Evolutionary conservation across 306 rosid genomes (phyloP), one percentile per base, ranked within the genome.

Genomic region (Pyrus pyrifolia): DNA sequence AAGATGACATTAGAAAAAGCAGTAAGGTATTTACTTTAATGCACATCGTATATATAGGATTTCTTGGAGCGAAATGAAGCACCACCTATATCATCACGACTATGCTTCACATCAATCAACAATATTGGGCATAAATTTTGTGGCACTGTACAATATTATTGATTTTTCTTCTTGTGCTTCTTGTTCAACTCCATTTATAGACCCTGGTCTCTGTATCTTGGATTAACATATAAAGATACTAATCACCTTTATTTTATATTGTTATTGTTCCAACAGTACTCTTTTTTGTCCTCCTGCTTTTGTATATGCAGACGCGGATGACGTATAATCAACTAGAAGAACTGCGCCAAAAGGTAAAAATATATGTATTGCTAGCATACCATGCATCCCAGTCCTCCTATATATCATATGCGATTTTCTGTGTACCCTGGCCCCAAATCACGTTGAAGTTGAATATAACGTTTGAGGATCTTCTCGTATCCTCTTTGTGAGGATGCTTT

Each of bases 321-420:
- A 82, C 83, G 67, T 18, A 80, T 38, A 86, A 88, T 69, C 82
- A 86, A 81, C 42, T 81, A 1, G 85, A 87, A 15, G 95, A 88
- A 74, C 83, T 91, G 45, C 90, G 78, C 23, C 74, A 74, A 78
- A 86, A 83, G 91, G 98, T 91, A 76, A 46, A 46, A 46, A 13
- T 4, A 13, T 46, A 4, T 46, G 17, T 13, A 46, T 13, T 13
- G 4, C 52, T 46, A 46, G 18, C 52, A 46, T 45, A 13, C 51
- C 51, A 45, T 13, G 51, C 51, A 13, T 13, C 18, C 52, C 52
- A 14, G 52, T 12, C 52, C 4, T 45, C 52, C 52, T 31, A 4
- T 0, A 31, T 13, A 45, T 45, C 52, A 45, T 46, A 13, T 46
- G 52, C 52, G 52, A 46, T 46, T 13, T 46, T 38, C 1, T 46